Base-by-base conservation (phyloP, 2,329 filamentous ascomycete species). In the Fusarium nygamai region DNA sequence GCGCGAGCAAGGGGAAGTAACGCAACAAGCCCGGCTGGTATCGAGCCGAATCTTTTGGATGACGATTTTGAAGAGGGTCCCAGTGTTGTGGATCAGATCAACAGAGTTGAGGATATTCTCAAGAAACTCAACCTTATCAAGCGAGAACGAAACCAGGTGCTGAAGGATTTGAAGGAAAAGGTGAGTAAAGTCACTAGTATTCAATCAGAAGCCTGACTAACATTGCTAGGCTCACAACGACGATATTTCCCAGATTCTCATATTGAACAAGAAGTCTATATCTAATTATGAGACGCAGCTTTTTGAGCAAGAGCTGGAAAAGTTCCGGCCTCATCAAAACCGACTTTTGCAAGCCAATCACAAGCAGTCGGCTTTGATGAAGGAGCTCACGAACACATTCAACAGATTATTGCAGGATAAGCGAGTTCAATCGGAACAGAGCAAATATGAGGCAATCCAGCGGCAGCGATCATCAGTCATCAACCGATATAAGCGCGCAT, bases 111-210 rank as follows among this genome's bases (percentile, higher is more conserved):
- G 79, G 94, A 97, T 41, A 89, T 98, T 58, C 84, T 99, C 72
- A 94, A 95, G 85, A 98, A 95, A 83, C 83, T 99, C 77, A 97
- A 95, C 78, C 86, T 98, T 43, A 92, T 99, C 78, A 98, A 98
- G 86, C 90, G 94, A 67, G 97, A 99, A 82, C 88, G 96, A 68
- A 92, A 92, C 68, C 95, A 98, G 83, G 94, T 98, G 46, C 84
- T 99, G 74, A 98, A 98, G 82, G 96, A 99, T 83, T 86, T 99
- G 76, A 99, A 99, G 83, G 95, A 98, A 75, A 98, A 97, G 92
- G 96, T 97, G 83, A 78, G 87, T 71, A 20, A 39, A 20, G n/a
- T 17, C 8, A 33, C 24, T 14, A 13, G 36, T 19, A 24, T 13
- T 38, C 17, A 44, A 27, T 27, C 39, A 29, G 51, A 29, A 38